Conservation (phyloP, 2,329 filamentous ascomycete genomes). For the Didymella arachidicola region DNA sequence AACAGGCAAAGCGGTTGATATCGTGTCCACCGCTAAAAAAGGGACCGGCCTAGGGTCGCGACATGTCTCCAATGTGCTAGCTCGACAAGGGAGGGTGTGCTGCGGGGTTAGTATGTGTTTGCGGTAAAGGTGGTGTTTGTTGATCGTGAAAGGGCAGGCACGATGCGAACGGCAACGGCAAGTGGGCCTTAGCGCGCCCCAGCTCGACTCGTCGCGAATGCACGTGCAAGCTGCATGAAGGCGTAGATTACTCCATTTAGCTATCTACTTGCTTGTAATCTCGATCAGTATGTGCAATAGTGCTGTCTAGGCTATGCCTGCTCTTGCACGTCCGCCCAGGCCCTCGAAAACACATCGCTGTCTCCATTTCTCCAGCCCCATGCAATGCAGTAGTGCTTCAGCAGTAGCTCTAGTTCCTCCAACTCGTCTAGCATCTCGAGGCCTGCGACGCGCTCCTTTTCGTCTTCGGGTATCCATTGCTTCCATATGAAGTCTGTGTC, state of each 20-base stretch:
- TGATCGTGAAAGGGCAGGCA: slow-evolving; percentile 16
- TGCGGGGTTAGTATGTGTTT: slow-evolving; percentile 2
- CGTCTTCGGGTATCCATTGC: slow-evolving; percentile 71
- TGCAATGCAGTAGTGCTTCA: slow-evolving; percentile 85
- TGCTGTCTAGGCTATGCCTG: slow-evolving; percentile 16
- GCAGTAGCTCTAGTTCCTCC: slow-evolving; percentile 90
- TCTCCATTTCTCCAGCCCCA: slow-evolving; percentile 79
- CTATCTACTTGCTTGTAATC: not conserved
- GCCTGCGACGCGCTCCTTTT: slow-evolving; percentile 79
- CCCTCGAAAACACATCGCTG: slow-evolving; percentile 40
- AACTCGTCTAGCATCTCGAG: slow-evolving; percentile 93
- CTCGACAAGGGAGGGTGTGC: not conserved
- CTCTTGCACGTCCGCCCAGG: slow-evolving; percentile 42
- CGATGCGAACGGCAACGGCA: slow-evolving; percentile 20
- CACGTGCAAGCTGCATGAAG: slow-evolving; percentile 6
- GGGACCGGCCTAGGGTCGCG: not conserved
- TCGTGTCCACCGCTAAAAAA: not conserved
- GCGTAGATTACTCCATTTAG: no score
- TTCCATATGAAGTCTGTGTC: slow-evolving; percentile 78
- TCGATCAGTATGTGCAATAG: not conserved
- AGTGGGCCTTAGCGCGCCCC: slow-evolving; percentile 18
- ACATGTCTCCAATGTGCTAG: slow-evolving; percentile 1
- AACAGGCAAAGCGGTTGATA: not conserved
- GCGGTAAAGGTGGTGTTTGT: slow-evolving; percentile 13
- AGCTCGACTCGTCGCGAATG: slow-evolving; percentile 3